Base-by-base conservation (phyloP, 1,139 yeast genomes). In the Torulaspora pretoriensis region DNA sequence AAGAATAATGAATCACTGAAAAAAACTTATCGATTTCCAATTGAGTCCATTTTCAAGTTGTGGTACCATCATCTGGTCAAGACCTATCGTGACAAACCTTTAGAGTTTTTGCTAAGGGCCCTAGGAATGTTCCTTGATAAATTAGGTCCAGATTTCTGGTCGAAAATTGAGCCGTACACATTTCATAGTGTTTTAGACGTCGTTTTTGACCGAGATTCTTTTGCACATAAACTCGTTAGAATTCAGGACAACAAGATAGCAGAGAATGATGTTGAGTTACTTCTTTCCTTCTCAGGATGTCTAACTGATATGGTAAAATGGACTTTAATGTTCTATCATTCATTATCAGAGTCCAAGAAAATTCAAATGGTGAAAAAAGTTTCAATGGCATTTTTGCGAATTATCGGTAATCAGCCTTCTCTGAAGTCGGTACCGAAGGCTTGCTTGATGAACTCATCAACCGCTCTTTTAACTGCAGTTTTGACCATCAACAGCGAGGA, bases 111-210 rank as follows among this genome's bases (percentile, higher is more conserved):
- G 4, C 63, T 84, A 24, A 63, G 74, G 42, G 74, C 76, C 1
- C 68, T 83, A 28, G 56, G 68, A 7, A 49, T 69, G 14, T 61
- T 80, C 2, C 60, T 82, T 24, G 45, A 49, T 2, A 67, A 67
- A 36, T 67, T 77, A 17, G 71, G 69, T 7, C 16, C 56, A 0
- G 63, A 65, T 2, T 76, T 80, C 48, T 83, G 90, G 88, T 55
- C 59, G 1, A 54, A 63, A 23, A 68, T 78, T 2, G 66, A 72
- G 2, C 84, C 83, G 0, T 73, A 69, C 52, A 73, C 74, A 2
- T 78, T 71, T 50, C 71, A 72, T 38, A 77, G 76, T 46, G 65
- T 80, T 33, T 59, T 82, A 35, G 86, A 81, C 50, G 70, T 77
- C n/a, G 68, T 81, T 5, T 61, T 63, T 34, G 60, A 60, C 12